Base-by-base conservation (phyloP, 2,329 filamentous ascomycete species). In the Sclerotinia subarctica region DNA sequence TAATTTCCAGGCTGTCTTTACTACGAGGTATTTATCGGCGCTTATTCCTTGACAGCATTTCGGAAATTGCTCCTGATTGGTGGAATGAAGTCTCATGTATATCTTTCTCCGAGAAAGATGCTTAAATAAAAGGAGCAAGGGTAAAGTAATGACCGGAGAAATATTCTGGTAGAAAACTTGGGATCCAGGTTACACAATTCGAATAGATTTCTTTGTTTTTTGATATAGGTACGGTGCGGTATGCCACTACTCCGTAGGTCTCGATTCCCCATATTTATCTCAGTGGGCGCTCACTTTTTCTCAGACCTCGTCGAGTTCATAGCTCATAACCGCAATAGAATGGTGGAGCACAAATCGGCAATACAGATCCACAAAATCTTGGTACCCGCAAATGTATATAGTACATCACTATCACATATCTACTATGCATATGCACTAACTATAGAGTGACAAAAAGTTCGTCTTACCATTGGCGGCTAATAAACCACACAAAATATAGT, bases 401-500 rank as follows among this genome's bases (percentile, higher is more conserved):
- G 49, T 38, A 62, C 13, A 51, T 62, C 58, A 62, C 58, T 62
- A 62, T 51, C 58, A 62, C 46, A 49, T 24, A 47, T n/a, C 26
- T 60, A 47, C 42, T 49, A n/a, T 35, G 54, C 54, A 44, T 5
- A 26, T 26, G 5, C 19, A n/a, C 59, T 21, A 51, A 42, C n/a
- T 51, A 38, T 42, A 62, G 32, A 57, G 32, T 29, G 21, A 57
- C 21, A 7, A 57, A 57, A 42, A 24, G 7, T 51, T 56, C 19
- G 24, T 51, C 46, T 35, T 38, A 24, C n/a, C 21, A 63, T 51
- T 8, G 29, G 59, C 59, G 59, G n/a, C 46, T 63, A 62, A 38
- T 38, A 26, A 26, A 29, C 46, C 59, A 62, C 26, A 51, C 46
- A 62, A 13, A 13, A 38, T 7, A 51, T 13, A 2, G 29, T 21